Evolutionary conservation across 2,329 filamentous ascomycete genomes (phyloP).

Genomic region (Nemania abortiva): DNA sequence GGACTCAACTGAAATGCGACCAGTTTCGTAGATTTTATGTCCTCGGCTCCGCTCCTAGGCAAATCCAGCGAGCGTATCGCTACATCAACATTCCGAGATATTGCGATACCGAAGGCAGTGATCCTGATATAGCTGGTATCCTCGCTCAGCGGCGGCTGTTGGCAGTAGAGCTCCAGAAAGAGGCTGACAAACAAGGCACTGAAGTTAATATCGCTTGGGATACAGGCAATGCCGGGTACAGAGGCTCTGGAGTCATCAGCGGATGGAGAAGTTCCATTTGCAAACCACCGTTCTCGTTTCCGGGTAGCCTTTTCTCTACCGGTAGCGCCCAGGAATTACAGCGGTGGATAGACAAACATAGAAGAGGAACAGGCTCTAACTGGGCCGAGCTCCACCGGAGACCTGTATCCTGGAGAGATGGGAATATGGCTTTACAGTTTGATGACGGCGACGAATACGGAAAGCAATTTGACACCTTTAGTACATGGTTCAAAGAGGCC

Average conservation of each 20-base stretch:
- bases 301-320: constrained; percentile 35
- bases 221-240: background rate
- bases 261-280: constrained; percentile 30
- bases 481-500: constrained; percentile 53
- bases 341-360: constrained; percentile 36
- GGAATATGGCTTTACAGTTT: constrained; percentile 55
- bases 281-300: constrained; percentile 29
- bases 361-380: constrained; percentile 5
- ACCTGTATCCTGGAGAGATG: constrained; percentile 58
- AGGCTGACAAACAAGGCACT: constrained; percentile 22
- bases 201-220: constrained; percentile 33
- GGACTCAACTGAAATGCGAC: constrained; percentile 64
- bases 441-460: constrained; percentile 48
- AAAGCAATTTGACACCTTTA: constrained; percentile 49
- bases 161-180: constrained; percentile 29
- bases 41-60: constrained; percentile 59
- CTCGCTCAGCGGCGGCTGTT: constrained; percentile 28
- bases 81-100: constrained; percentile 55
- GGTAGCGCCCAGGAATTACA: constrained; percentile 41
- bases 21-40: constrained; percentile 67
- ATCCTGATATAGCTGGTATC: constrained; percentile 53
- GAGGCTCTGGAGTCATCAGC: background rate
- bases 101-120: constrained; percentile 49
- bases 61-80: constrained; percentile 47
- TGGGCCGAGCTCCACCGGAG: constrained; percentile 52